Percentiles rank a stretch among this genome's conserved stretches.
These are phyloP conservation scores for Pythium volutum DNA, from an alignment of 352 stramenopile species.

Conservation along the genomic window DNA sequence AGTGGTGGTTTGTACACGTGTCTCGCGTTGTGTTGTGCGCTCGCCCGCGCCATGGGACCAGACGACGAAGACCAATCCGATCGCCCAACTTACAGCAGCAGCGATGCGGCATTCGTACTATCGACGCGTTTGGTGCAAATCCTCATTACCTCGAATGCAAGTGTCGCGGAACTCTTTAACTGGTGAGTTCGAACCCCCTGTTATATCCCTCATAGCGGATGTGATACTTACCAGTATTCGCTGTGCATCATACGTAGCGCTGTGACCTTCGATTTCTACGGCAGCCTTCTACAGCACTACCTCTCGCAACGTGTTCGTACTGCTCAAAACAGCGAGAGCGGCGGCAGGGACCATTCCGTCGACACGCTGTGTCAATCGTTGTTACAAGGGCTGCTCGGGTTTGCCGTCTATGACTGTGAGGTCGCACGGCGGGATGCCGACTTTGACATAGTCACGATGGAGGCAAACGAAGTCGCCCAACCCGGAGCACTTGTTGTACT, in stretches of 20 bases:
- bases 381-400: slow-evolving; percentile 5
- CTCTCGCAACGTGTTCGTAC: not conserved
- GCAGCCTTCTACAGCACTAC: slow-evolving; percentile 26
- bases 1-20: slow-evolving; percentile 40
- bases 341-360: not conserved
- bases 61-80: not conserved
- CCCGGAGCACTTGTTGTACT: slow-evolving; percentile 17
- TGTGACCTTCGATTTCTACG: slow-evolving; percentile 31
- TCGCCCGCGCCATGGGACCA: slow-evolving; percentile 10
- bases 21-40: slow-evolving; percentile 38
- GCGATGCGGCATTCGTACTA: slow-evolving; percentile 16
- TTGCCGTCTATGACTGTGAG: slow-evolving; percentile 16
- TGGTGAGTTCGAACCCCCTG: slow-evolving; percentile 13
- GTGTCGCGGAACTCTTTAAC: slow-evolving; percentile 19
- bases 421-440: not conserved
- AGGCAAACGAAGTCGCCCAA: slow-evolving; percentile 7
- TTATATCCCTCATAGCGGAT: not conserved
- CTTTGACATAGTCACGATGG: not conserved
- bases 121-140: slow-evolving; percentile 23
- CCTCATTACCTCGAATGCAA: slow-evolving; percentile 16
- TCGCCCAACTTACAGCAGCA: not conserved
- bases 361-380: not conserved
- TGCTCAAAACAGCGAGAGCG: not conserved
- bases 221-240: not conserved
- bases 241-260: slow-evolving; percentile 10